These are phyloP conservation scores for Erodium trifolium DNA, from an alignment of 441 rosid genomes.

Conservation along the genomic window DNA sequence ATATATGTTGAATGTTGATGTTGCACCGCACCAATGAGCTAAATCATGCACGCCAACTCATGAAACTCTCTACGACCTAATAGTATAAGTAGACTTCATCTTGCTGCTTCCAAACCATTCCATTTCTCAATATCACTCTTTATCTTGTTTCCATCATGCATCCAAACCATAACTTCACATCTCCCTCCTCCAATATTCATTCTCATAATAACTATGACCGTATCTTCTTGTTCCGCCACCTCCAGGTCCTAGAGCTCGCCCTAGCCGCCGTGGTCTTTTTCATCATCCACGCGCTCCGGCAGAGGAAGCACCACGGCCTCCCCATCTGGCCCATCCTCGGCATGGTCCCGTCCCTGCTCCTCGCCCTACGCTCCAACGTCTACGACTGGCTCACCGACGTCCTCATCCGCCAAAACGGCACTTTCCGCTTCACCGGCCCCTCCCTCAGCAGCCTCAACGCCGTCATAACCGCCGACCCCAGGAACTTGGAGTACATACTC, in stretches of 20 bases:
- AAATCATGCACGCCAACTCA: too few species aligned
- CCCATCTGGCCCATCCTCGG: slow-evolving; percentile 83
- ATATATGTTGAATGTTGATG: too few species aligned
- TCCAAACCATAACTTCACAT: too few species aligned
- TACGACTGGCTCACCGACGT: slow-evolving; percentile 68
- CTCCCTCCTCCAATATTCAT: too few species aligned
- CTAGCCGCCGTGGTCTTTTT: slow-evolving; percentile 51
- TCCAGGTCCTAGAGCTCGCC: slow-evolving; percentile 59
- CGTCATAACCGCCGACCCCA: slow-evolving; percentile 72
- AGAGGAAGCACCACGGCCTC: slow-evolving; percentile 51
- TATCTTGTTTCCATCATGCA: too few species aligned
- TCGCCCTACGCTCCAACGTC: slow-evolving; percentile 35
- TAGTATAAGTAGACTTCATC: too few species aligned
- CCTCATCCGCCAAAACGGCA: slow-evolving; percentile 53
- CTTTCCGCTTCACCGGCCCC: slow-evolving; percentile 70
- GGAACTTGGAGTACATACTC: slow-evolving; percentile 79
- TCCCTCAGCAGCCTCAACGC: slow-evolving; percentile 69
- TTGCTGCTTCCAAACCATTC: too few species aligned
- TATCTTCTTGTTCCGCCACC: slow-evolving; percentile 33
- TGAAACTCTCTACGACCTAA: too few species aligned
- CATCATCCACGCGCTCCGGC: slow-evolving; percentile 51
- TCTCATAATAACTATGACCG: too few species aligned
- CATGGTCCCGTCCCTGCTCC: slow-evolving; percentile 67
- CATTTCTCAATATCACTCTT: too few species aligned
- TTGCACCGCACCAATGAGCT: too few species aligned